Evolutionary conservation across 2,329 filamentous ascomycete species (phyloP), one percentile per base, ranked within the genome.

Genomic region (Juglanconis oblonga): DNA sequence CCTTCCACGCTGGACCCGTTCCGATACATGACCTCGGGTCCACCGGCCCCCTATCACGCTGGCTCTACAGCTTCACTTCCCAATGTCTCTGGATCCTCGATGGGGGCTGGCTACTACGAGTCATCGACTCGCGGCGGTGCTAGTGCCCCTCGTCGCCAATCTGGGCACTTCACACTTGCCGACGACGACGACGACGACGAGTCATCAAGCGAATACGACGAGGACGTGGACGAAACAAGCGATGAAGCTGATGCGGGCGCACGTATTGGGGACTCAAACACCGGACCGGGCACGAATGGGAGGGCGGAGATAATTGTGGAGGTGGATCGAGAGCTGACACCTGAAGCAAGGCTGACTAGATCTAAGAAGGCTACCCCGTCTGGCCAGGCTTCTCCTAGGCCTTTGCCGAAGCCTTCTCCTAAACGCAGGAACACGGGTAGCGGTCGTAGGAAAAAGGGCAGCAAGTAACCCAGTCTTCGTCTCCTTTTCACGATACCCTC

Each of bases 21-120:
- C 61, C 76, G 77, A 62, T 85, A 79, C 67, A 81, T 84, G 71
- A 80, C 78, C 4, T 73, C 72, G 29, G 79, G 77, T 11, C 68
- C 79, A 40, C 77, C 75, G 36, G 70, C 70, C 56, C 66, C 76
- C 13, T 70, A 73, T 55, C 67, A 72, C 35, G 63, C 69, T 55
- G 69, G 68, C 55, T 70, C 72, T 64, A 66, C 70, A 51, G 69
- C 68, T 52, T 69, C 74, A 50, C 74, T 74, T 65, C 73, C 76
- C 55, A 72, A 74, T 53, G 67, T 69, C 14, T 73, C 74, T 14
- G 75, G 74, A n/a, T 67, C 73, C 38, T 68, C 50, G 33, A 29
- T 33, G 29, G 47, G 47, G 3, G 29, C 49, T 13, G 24, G 35
- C 11, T 57, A 62, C 51, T 17, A 51, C 38, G 54, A 57, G 24